Conservation (phyloP, 495 filamentous ascomycete species). For the Aspergillus incahuasiensis region DNA sequence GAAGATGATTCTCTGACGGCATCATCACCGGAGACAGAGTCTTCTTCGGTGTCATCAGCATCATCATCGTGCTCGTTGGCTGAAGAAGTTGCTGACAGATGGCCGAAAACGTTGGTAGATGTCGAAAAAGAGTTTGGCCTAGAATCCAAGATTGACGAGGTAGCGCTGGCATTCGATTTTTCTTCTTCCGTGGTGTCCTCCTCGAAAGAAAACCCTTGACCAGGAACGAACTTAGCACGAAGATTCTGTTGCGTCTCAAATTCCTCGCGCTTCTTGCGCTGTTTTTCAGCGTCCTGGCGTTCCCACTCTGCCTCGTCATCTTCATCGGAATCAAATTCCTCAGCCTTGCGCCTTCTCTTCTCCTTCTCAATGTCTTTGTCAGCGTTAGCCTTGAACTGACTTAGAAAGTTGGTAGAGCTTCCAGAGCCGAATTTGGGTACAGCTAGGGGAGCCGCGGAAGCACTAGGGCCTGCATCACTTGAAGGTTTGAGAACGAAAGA, state of each 20-base stretch:
- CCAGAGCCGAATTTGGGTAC: conserved; percentile 33
- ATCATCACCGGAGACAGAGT: conserved; percentile 19
- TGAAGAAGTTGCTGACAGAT: conserved; percentile 53
- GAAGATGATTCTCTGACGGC: conserved; percentile 11
- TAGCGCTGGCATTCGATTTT: conserved; percentile 14
- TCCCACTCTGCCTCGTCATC: conserved; percentile 50
- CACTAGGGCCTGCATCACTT: conserved; percentile 16
- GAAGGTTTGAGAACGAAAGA: conserved; percentile 24
- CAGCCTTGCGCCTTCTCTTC: conserved; percentile 50
- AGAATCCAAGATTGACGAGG: conserved; percentile 19
- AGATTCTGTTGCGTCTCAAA: conserved; percentile 28
- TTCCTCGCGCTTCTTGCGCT: conserved; percentile 40
- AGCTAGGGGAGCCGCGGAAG: conserved; percentile 14
- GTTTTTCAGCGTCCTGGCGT: conserved; percentile 41
- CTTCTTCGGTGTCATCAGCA: conserved; percentile 42
- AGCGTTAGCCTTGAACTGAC: conserved; percentile 34
- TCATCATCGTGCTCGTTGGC: conserved; percentile 39
- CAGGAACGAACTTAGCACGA: conserved; percentile 36
- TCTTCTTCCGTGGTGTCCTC: conserved; percentile 12
- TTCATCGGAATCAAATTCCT: conserved; percentile 54
- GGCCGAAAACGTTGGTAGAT: conserved; percentile 57
- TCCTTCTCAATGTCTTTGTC: conserved; percentile 33
- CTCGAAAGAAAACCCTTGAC: conserved; percentile 40
- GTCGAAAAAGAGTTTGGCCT: conserved; percentile 24
- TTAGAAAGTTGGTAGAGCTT: conserved; percentile 28